Evolutionary conservation across 2,329 filamentous ascomycete species (phyloP), one percentile per base, ranked within the genome.

Genomic region (Penicillium italicum): DNA sequence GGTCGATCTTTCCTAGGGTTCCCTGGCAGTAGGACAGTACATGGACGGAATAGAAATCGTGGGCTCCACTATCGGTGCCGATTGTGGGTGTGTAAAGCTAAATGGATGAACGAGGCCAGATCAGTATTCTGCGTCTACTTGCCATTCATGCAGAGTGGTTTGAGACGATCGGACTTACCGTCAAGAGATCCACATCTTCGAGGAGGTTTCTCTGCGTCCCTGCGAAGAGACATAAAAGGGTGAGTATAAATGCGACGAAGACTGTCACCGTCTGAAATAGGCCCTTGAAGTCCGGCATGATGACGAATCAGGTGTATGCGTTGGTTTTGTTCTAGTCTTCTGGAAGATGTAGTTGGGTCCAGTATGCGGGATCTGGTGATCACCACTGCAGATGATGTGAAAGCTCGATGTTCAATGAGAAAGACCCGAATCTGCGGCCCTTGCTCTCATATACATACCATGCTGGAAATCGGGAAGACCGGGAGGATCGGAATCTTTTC

Each of bases 1-100:
- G 66, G 3, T 67, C 61, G 45, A 78, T 58, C 2, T 71, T 67
- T 10, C 60, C 58, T 47, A 74, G 75, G 28, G 61, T 69, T 20
- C 79, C 78, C 57, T 79, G 76, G 72, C 85, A 87, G 72, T 82
- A 83, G 68, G 82, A 77, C 71, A 86, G 79, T 53, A 86, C 65
- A 67, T 87, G 83, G 16, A 81, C 76, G 20, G 78, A 80, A 73
- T 87, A 87, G 71, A 82, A 87, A 69, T 86, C 80, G 38, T 82
- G 76, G 34, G 86, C 74, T 36, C 82, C 80, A 16, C 85, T 70
- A 18, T 75, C 69, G 43, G 76, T 68, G 20, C 79, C 77, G 26
- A 82, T 45, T 18, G 60, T 53, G 2, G 67, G 62, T 9, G 68
- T 67, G 48, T 70, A 69, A 40, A 72, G 69, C 63, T 79, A 72